phyloP scores from a whole-genome alignment of 176 grass and related monocot genomes.

The Oryza glaberrima region DNA sequence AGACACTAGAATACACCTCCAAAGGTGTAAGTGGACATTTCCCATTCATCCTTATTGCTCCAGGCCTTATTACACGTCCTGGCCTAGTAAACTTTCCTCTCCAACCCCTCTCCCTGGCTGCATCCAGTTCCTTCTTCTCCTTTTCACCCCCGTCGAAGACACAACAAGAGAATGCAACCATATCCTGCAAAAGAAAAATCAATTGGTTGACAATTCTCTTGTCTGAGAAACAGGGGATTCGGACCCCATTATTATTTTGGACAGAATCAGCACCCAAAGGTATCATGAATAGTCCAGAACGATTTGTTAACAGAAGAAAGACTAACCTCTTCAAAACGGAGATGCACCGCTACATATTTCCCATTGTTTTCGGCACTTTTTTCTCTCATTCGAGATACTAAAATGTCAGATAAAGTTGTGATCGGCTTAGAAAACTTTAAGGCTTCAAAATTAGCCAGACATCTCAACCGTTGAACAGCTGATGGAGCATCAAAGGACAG shows the following conservation, averaged over 20 bases:
- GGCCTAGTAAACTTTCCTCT: constrained; percentile 96
- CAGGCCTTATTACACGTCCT: constrained; percentile 87
- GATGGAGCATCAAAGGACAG: constrained; percentile 87
- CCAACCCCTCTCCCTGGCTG: constrained; percentile 95
- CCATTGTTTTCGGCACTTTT: constrained; percentile 67
- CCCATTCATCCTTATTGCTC: constrained; percentile 90
- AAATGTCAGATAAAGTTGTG: constrained; percentile 65
- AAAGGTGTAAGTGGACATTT: constrained; percentile 99
- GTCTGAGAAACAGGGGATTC: neutral
- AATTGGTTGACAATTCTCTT: constrained; percentile 12
- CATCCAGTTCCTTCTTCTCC: constrained; percentile 84
- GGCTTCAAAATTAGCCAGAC: constrained; percentile 97
- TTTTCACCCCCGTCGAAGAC: constrained; percentile 84
- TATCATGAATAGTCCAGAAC: neutral
- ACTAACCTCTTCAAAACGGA: constrained; percentile 98
- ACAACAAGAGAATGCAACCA: constrained; percentile 99
- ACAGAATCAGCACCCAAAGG: neutral
- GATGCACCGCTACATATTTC: constrained; percentile 93
- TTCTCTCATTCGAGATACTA: constrained; percentile 91
- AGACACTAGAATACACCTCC: constrained; percentile 75
- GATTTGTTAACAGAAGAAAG: constrained; percentile 24
- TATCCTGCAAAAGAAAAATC: constrained; percentile 72
- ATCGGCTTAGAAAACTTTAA: constrained; percentile 92
- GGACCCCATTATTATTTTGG: neutral
- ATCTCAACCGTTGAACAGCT: constrained; percentile 85